Evolutionary conservation across 148 eudicot species (phyloP).

Genomic region (Oxyria digyna): DNA sequence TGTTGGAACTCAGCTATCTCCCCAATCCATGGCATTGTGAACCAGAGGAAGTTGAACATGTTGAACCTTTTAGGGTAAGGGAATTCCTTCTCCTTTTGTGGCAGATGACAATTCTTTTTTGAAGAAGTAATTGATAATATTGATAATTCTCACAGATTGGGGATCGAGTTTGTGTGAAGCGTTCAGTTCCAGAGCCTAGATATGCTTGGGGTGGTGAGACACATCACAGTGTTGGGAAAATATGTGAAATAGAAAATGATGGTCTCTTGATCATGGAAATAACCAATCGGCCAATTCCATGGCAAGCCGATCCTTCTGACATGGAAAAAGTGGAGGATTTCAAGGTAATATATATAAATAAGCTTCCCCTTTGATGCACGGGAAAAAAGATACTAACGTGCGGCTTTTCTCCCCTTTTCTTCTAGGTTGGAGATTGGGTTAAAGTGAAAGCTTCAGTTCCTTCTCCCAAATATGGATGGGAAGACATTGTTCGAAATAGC

Average conservation of each 20-base stretch:
- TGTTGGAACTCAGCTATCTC: constrained; percentile 82
- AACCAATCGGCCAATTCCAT: constrained; percentile 86
- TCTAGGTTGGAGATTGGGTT: constrained; percentile 94
- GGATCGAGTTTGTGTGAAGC: constrained; percentile 88
- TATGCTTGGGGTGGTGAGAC: constrained; percentile 99
- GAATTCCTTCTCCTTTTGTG: background rate
- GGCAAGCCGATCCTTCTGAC: constrained; percentile 99
- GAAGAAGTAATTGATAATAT: constrained; percentile 3
- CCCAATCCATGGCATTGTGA: constrained; percentile 98
- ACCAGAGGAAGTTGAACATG: constrained; percentile 98
- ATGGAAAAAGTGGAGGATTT: constrained; percentile 98
- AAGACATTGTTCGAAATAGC: constrained; percentile 75
- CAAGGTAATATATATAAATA: constrained; percentile 40
- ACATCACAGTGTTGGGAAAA: constrained; percentile 93
- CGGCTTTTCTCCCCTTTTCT: background rate
- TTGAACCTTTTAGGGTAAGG: constrained; percentile 70
- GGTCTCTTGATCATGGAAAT: constrained; percentile 92
- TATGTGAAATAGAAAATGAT: constrained; percentile 87
- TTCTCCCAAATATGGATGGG: constrained; percentile 99
- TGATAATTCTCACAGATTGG: constrained; percentile 45
- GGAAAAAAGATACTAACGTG: background rate
- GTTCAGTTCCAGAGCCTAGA: constrained; percentile 92
- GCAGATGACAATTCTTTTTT: background rate
- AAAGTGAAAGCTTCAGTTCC: constrained; percentile 88
- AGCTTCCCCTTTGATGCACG: background rate